These are phyloP conservation scores for Suillus hirtellus DNA, from an alignment of 768 basidiomycete species.

Conservation along the genomic window DNA sequence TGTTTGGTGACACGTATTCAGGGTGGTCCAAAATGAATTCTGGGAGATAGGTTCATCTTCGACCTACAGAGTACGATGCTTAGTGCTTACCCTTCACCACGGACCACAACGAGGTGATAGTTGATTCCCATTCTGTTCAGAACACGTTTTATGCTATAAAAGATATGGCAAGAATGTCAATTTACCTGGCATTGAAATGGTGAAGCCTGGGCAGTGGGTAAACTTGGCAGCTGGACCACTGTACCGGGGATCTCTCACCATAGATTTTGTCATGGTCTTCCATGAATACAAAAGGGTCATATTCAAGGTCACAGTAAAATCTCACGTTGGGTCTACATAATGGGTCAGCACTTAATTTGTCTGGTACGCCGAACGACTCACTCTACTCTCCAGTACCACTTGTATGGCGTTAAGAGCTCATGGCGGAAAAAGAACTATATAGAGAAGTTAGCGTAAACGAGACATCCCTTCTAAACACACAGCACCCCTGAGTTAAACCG, in stretches of 20 bases:
- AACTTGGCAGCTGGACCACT: not conserved
- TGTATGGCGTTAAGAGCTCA: slow-evolving; percentile 49
- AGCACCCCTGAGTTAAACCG: slow-evolving; percentile 69
- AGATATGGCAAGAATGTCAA: too few relatives aligned
- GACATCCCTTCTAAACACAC: not conserved
- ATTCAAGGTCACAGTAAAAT: slow-evolving; percentile 53
- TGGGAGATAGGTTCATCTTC: slow-evolving; percentile 40
- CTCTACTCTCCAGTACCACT: slow-evolving; percentile 70
- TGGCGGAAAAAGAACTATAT: slow-evolving; percentile 56
- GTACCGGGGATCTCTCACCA: slow-evolving; percentile 30
- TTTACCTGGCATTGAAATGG: slow-evolving; percentile 50
- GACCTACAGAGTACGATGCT: slow-evolving; percentile 34
- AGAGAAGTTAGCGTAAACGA: slow-evolving; percentile 12
- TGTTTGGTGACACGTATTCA: slow-evolving; percentile 53
- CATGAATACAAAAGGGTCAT: slow-evolving; percentile 60
- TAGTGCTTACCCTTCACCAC: slow-evolving; percentile 50
- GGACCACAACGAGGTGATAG: slow-evolving; percentile 65
- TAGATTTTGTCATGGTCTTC: slow-evolving; percentile 53
- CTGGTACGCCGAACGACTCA: slow-evolving; percentile 23
- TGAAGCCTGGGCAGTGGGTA: slow-evolving; percentile 45
- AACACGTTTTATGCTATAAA: not conserved
- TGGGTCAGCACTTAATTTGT: slow-evolving; percentile 1
- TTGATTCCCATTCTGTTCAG: slow-evolving; percentile 52
- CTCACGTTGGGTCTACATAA: slow-evolving; percentile 46
- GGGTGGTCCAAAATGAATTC: slow-evolving; percentile 60